Percentiles rank a stretch among this genome's conserved stretches.
These are phyloP conservation scores for Scutellaria minor DNA, from an alignment of 257 asterid species.

Conservation along the genomic window DNA sequence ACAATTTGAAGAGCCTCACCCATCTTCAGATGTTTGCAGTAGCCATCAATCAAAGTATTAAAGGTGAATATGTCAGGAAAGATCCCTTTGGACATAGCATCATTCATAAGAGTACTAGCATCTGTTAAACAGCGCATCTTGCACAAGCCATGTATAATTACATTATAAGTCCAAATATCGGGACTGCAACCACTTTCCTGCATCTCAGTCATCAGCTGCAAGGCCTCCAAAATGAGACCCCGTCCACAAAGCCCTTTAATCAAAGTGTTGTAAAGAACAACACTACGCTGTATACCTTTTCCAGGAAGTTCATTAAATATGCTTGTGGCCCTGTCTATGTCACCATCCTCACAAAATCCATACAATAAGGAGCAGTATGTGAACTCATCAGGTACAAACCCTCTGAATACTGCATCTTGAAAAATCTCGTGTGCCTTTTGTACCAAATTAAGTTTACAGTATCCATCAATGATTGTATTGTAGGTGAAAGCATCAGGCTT, in stretches of 20 bases:
- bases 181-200: constrained; percentile 67
- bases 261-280: constrained; percentile 66
- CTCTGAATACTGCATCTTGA: constrained; percentile 68
- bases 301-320: constrained; percentile 57
- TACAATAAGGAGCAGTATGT: constrained; percentile 75
- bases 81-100: constrained; percentile 67
- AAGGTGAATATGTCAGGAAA: constrained; percentile 86
- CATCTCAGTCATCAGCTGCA: constrained; percentile 79
- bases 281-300: constrained; percentile 59
- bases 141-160: constrained; percentile 79
- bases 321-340: constrained; percentile 64
- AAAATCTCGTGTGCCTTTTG: constrained; percentile 67
- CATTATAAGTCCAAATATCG: constrained; percentile 80
- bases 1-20: constrained; percentile 70
- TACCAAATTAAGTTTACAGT: constrained; percentile 73
- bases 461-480: constrained; percentile 80
- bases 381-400: constrained; percentile 80
- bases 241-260: constrained; percentile 73
- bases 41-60: constrained; percentile 89
- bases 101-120: constrained; percentile 63
- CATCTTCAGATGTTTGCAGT: constrained; percentile 79
- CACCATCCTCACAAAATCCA: constrained; percentile 79
- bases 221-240: constrained; percentile 73
- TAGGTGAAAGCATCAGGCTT: constrained; percentile 82
- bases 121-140: constrained; percentile 80